These are phyloP conservation scores for Gracilaria caudata DNA, from an alignment of 23 red algal genomes.

Conservation along the genomic window DNA sequence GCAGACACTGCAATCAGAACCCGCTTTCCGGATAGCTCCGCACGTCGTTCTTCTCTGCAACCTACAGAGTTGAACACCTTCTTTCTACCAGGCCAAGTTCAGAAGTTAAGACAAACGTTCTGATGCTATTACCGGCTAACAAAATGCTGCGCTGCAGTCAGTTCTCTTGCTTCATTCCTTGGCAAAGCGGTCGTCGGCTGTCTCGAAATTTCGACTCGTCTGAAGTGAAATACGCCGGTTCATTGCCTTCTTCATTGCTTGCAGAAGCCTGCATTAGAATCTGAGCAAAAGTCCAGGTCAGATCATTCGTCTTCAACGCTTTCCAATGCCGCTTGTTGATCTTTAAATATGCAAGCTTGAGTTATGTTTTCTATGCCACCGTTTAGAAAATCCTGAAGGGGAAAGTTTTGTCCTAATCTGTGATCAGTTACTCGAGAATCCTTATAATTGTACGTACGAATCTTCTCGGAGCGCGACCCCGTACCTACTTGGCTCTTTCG, in stretches of 20 bases:
- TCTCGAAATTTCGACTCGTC: no score
- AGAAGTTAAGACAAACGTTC: no score
- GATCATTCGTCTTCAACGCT: conserved; percentile 41
- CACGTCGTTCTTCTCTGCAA: no score
- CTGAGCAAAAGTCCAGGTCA: background rate
- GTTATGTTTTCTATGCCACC: conserved; percentile 91
- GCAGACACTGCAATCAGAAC: no score
- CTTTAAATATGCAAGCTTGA: conserved; percentile 90
- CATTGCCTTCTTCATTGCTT: background rate
- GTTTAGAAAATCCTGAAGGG: conserved; percentile 83
- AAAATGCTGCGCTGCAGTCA: no score
- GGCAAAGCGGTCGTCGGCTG: no score
- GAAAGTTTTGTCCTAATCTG: conserved; percentile 91
- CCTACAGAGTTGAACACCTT: no score
- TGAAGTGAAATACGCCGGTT: background rate
- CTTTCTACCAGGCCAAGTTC: no score
- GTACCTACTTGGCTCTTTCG: conserved; percentile 94
- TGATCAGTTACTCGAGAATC: conserved; percentile 94
- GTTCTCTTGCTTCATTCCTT: no score
- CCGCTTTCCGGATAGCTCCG: no score
- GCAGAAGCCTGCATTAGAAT: background rate
- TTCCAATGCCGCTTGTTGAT: conserved; percentile 85
- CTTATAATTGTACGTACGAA: conserved; percentile 99
- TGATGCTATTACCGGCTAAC: no score
- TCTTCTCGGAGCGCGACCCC: conserved; percentile 94